A percentile compares a stretch with the other conserved stretches of the same genome.
These are phyloP conservation scores for Corynespora cassiicola DNA, from an alignment of 2,329 filamentous ascomycete species.

Conservation along the genomic window DNA sequence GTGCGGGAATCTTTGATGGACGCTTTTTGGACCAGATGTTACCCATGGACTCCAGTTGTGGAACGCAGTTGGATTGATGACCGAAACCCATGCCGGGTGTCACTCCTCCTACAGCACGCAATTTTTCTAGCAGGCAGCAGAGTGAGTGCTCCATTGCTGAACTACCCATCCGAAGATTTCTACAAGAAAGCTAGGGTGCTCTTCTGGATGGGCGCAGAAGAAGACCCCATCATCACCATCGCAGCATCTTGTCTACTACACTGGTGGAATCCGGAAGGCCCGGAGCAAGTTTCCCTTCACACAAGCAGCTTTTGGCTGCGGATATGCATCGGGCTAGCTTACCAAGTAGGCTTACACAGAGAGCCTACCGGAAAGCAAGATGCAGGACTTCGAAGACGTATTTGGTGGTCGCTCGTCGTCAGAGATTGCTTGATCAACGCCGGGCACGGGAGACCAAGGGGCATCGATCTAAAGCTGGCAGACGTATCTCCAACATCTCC, in stretches of 20 bases:
- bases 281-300: slow-evolving; percentile 50
- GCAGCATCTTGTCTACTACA: slow-evolving; percentile 48
- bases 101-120: slow-evolving; percentile 43
- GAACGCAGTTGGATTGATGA: slow-evolving; percentile 49
- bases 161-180: slow-evolving; percentile 40
- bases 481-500: slow-evolving; percentile 47
- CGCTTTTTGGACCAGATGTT: slow-evolving; percentile 49
- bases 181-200: slow-evolving; percentile 41
- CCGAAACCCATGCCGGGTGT: slow-evolving; percentile 29
- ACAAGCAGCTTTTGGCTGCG: slow-evolving; percentile 54
- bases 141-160: slow-evolving; percentile 43
- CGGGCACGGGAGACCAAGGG: slow-evolving; percentile 49
- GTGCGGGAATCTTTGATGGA: slow-evolving; percentile 47
- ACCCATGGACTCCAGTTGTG: slow-evolving; percentile 51
- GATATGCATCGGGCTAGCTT: slow-evolving; percentile 50
- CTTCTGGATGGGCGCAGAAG: slow-evolving; percentile 43
- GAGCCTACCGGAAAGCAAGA: slow-evolving; percentile 45
- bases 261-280: slow-evolving; percentile 53
- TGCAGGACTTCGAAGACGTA: slow-evolving; percentile 43
- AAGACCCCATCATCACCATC: slow-evolving; percentile 49
- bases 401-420: slow-evolving; percentile 54
- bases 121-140: slow-evolving; percentile 52
- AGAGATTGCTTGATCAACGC: slow-evolving; percentile 51
- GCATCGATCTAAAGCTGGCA: slow-evolving; percentile 48
- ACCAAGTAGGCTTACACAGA: slow-evolving; percentile 53